These are phyloP conservation scores for Typha latifolia DNA, from an alignment of 176 grass and related monocot species.

Conservation along the genomic window DNA sequence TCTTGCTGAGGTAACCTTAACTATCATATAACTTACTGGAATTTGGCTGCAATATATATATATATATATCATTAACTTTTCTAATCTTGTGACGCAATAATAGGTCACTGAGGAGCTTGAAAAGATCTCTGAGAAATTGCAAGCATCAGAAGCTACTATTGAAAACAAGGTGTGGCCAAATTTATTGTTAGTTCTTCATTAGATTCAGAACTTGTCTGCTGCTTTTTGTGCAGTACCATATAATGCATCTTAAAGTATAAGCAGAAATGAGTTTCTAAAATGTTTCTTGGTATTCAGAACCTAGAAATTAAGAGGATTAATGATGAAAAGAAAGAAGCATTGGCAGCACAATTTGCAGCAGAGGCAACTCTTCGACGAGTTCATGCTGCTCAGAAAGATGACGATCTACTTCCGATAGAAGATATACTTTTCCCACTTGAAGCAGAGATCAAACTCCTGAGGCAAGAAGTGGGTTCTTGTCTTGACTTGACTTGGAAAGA, in stretches of 20 bases:
- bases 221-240: not conserved
- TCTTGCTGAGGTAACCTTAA: constrained; percentile 8
- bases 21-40: not conserved
- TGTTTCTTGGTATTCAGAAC: constrained; percentile 41
- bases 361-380: constrained; percentile 91
- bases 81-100: not conserved
- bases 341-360: constrained; percentile 93
- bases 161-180: constrained; percentile 16
- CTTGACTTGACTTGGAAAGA: no score
- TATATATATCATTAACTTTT: not conserved
- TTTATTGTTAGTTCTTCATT: no score
- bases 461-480: constrained; percentile 51
- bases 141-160: constrained; percentile 20
- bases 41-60: not conserved
- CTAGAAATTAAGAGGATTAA: constrained; percentile 92
- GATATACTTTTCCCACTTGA: constrained; percentile 95
- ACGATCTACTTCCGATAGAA: constrained; percentile 95
- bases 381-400: constrained; percentile 89
- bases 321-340: constrained; percentile 81
- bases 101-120: constrained; percentile 21
- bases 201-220: no score
- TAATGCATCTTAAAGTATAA: not conserved
- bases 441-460: constrained; percentile 75
- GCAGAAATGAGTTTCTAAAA: constrained; percentile 12
- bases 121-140: constrained; percentile 16